Evolutionary conservation across 768 basidiomycete species (phyloP).

Genomic region (Lentinula edodes): DNA sequence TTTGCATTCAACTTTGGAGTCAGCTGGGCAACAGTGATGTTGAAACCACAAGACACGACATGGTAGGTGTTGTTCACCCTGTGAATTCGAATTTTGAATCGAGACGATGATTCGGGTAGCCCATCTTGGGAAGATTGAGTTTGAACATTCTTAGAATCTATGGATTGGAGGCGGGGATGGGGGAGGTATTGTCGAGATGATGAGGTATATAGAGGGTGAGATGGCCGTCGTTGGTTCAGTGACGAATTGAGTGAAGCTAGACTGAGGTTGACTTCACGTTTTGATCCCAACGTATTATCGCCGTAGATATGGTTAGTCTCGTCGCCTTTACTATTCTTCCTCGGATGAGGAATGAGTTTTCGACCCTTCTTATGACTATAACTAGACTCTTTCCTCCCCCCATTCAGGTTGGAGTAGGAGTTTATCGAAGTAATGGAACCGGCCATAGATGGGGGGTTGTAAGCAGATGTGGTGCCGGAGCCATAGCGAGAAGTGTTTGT

Average conservation of each 20-base stretch:
- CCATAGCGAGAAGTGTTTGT: not conserved
- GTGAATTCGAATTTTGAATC: constrained; percentile 71
- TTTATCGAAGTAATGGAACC: not conserved
- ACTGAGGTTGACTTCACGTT: not conserved
- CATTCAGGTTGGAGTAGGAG: not conserved
- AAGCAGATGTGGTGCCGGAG: not conserved
- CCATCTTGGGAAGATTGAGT: not conserved
- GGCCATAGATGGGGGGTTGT: not conserved
- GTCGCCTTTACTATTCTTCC: not conserved
- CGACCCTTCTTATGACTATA: not conserved
- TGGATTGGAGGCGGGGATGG: not conserved
- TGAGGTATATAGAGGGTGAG: not conserved
- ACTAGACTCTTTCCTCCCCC: not conserved
- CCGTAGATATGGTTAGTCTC: not conserved
- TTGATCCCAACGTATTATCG: not conserved
- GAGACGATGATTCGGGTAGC: constrained; percentile 7
- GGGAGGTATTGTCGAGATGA: not conserved
- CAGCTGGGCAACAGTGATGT: constrained; percentile 65
- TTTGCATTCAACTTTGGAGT: constrained; percentile 57
- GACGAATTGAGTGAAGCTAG: not conserved
- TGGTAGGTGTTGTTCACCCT: constrained; percentile 68
- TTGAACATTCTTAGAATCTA: not conserved
- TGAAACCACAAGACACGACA: constrained; percentile 56
- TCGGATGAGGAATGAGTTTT: not conserved
- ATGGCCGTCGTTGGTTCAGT: not conserved